These are phyloP conservation scores for Lactuca sativa DNA, from an alignment of 129 eudicot genomes.

Conservation along the genomic window DNA sequence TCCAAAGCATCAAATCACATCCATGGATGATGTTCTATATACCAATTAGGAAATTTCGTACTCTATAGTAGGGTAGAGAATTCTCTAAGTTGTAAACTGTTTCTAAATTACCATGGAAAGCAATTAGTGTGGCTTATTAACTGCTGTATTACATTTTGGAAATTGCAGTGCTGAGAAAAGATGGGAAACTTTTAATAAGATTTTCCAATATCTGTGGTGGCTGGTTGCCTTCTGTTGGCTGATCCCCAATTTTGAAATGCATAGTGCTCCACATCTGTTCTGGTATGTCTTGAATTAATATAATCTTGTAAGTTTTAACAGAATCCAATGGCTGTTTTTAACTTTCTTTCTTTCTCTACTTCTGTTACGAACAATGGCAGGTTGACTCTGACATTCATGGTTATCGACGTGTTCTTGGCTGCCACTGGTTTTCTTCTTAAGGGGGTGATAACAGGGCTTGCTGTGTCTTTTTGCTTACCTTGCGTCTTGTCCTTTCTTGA, in stretches of 20 bases:
- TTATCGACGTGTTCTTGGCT: constrained; percentile 70
- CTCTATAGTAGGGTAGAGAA: too few relatives aligned
- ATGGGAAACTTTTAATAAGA: constrained; percentile 58
- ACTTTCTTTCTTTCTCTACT: background rate
- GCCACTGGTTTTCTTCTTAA: constrained; percentile 59
- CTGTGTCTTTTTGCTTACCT: constrained; percentile 76
- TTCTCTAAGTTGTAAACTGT: too few relatives aligned
- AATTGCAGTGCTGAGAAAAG: constrained; percentile 49
- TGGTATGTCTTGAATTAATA: constrained; percentile 49
- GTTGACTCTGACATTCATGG: constrained; percentile 74
- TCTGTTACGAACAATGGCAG: constrained; percentile 37
- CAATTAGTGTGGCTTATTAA: background rate
- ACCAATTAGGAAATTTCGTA: too few relatives aligned
- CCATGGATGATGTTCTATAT: too few relatives aligned
- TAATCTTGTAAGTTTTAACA: constrained; percentile 4
- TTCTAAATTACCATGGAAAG: too few relatives aligned
- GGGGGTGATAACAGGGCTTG: constrained; percentile 56
- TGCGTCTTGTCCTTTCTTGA: constrained; percentile 66
- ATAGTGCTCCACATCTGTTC: constrained; percentile 64
- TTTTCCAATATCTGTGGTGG: constrained; percentile 72
- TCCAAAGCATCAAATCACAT: too few relatives aligned
- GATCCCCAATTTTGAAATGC: constrained; percentile 44
- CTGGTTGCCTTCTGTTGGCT: constrained; percentile 73
- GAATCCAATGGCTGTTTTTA: background rate
- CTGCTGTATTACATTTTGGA: constrained; percentile 12